phyloP scores from a whole-genome alignment of 108 stramenopile species.

The Thalassiosira profunda region DNA sequence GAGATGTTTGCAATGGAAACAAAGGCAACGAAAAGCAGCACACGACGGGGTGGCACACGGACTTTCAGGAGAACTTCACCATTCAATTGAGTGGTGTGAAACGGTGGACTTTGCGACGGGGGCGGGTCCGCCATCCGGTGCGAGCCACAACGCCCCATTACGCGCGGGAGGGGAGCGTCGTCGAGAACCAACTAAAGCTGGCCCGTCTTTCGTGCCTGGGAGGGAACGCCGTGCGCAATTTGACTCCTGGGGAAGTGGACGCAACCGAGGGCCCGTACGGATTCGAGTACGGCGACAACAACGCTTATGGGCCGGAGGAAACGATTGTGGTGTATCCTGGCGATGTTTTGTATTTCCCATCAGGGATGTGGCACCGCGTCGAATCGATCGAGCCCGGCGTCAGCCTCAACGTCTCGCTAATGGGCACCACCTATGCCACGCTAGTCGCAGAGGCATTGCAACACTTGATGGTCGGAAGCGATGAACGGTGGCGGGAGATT shows the following conservation, averaged over 20 bases:
- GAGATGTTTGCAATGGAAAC: not conserved
- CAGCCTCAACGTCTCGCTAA: slow-evolving; percentile 88
- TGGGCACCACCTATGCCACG: slow-evolving; percentile 85
- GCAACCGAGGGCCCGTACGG: slow-evolving; percentile 17
- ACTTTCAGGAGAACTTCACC: slow-evolving; percentile 97
- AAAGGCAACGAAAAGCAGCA: slow-evolving; percentile 22
- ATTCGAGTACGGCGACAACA: slow-evolving; percentile 59
- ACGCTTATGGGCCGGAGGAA: slow-evolving; percentile 58
- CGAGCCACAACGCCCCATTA: slow-evolving; percentile 94
- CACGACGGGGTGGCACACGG: slow-evolving; percentile 87
- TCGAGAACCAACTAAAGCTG: slow-evolving; percentile 90
- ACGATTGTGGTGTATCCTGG: slow-evolving; percentile 71
- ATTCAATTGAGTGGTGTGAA: slow-evolving; percentile 88
- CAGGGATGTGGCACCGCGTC: slow-evolving; percentile 93
- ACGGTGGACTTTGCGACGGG: slow-evolving; percentile 79
- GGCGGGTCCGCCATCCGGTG: slow-evolving; percentile 71
- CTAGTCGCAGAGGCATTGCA: slow-evolving; percentile 71
- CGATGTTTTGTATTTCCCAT: slow-evolving; percentile 94
- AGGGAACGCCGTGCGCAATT: not conserved
- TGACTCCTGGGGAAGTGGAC: slow-evolving; percentile 4
- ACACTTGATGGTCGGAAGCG: slow-evolving; percentile 65
- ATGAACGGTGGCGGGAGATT: slow-evolving; percentile 69
- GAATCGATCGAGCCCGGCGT: slow-evolving; percentile 85
- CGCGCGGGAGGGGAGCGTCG: slow-evolving; percentile 53
- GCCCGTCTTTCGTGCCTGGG: slow-evolving; percentile 49